A percentile compares a stretch with the other conserved stretches of the same genome.
phyloP scores from a whole-genome alignment of 139 green algal genomes.

The Closterium sp. region DNA sequence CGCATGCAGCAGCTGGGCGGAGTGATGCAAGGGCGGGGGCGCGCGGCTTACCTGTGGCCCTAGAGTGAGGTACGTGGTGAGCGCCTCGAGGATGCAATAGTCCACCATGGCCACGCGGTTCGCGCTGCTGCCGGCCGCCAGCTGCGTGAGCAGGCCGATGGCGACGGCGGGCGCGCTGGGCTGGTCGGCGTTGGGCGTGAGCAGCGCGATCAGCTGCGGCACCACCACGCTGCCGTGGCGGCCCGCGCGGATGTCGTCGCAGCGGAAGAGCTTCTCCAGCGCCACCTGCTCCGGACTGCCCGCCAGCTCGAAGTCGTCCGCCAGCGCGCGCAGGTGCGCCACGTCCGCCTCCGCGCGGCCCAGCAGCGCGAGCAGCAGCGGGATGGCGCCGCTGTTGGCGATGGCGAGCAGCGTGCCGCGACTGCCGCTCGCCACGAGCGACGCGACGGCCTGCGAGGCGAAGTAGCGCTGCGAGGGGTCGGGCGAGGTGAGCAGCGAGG shows the following conservation, averaged over 20 bases:
- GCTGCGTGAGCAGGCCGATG: conserved; percentile 28
- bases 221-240: neutral
- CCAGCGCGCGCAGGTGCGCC: conserved; percentile 24
- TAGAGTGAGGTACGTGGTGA: conserved; percentile 44
- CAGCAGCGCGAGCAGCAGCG: conserved; percentile 15
- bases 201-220: conserved; percentile 22
- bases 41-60: conserved; percentile 18
- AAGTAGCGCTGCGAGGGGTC: conserved; percentile 45
- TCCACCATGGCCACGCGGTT: conserved; percentile 37
- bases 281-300: conserved; percentile 26
- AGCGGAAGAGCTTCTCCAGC: conserved; percentile 39
- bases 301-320: conserved; percentile 32
- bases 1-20: neutral
- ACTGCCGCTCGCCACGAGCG: conserved; percentile 24
- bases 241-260: conserved; percentile 29
- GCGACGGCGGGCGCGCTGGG: conserved; percentile 9
- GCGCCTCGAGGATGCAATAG: conserved; percentile 12
- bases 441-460: conserved; percentile 27
- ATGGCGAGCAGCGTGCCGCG: conserved; percentile 35
- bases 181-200: conserved; percentile 12
- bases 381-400: conserved; percentile 9
- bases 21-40: no score
- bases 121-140: conserved; percentile 17
- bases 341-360: conserved; percentile 17
- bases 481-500: conserved; percentile 20